Percentiles rank a stretch among this genome's conserved stretches.
Conservation (phyloP, 306 rosid genomes). For the Trichosanthes truncata region DNA sequence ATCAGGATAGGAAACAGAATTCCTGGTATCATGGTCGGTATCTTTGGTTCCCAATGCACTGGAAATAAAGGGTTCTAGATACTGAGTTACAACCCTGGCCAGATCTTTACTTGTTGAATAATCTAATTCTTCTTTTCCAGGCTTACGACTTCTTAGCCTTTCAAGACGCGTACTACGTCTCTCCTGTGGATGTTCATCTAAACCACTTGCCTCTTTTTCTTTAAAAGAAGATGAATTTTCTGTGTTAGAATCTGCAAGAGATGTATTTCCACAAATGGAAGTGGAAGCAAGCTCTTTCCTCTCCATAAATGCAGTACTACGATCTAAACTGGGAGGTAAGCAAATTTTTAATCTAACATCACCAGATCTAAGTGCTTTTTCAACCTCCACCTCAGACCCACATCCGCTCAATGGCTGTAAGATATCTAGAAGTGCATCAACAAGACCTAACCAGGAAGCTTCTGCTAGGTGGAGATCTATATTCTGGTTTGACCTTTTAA, state of each 20-base stretch:
- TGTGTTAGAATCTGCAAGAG: conserved; percentile 31
- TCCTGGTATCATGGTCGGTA: conserved; percentile 19
- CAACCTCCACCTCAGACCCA: conserved; percentile 25
- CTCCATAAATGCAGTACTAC: conserved; percentile 29
- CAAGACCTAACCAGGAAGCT: conserved; percentile 75
- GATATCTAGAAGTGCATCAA: conserved; percentile 60
- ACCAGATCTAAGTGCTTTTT: conserved; percentile 43
- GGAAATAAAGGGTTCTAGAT: conserved; percentile 66
- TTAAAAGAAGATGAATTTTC: conserved; percentile 38
- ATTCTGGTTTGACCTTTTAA: conserved; percentile 63
- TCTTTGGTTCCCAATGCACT: conserved; percentile 34
- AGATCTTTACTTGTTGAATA: conserved; percentile 58
- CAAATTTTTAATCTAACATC: conserved; percentile 53
- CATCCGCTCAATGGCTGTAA: conserved; percentile 34
- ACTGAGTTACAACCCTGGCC: conserved; percentile 60
- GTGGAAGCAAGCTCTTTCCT: conserved; percentile 27
- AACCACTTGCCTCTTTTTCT: conserved; percentile 52
- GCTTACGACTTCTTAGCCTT: conserved; percentile 93
- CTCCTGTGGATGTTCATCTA: conserved; percentile 84
- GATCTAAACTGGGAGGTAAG: conserved; percentile 47
- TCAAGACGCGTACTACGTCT: conserved; percentile 94
- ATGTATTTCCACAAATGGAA: conserved; percentile 24
- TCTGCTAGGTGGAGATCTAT: conserved; percentile 59
- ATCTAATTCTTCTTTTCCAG: conserved; percentile 81
- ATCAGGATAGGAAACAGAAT: conserved; percentile 22